These are phyloP conservation scores for Fusarium incarnatum DNA, from an alignment of 2,329 filamentous ascomycete species.

Conservation along the genomic window DNA sequence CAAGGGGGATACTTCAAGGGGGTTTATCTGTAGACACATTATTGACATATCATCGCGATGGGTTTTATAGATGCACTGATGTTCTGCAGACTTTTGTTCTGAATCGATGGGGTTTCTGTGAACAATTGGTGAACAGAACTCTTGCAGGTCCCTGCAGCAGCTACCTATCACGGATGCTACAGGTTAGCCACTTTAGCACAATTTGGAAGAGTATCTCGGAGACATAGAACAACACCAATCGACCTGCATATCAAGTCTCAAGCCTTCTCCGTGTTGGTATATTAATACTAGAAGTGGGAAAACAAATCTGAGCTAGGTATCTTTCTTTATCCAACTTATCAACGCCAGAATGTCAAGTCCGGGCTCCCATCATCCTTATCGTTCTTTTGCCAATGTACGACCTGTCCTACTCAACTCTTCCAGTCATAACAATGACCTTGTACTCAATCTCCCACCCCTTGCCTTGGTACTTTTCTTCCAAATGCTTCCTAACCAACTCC, in stretches of 20 bases:
- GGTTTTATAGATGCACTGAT: too few species aligned
- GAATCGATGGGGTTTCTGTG: neutral
- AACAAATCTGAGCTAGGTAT: neutral
- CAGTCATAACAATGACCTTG: constrained; percentile 44
- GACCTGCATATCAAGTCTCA: neutral
- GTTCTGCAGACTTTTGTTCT: neutral
- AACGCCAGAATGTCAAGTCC: neutral
- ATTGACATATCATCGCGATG: too few species aligned
- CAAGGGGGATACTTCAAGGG: neutral
- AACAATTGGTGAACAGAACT: neutral
- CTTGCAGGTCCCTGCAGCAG: neutral
- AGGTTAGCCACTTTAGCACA: neutral
- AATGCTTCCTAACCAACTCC: constrained; percentile 50
- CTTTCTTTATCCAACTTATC: rapidly evolving
- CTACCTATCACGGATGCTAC: neutral
- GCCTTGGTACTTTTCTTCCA: constrained; percentile 55
- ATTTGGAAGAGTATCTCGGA: too few species aligned
- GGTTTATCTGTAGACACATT: too few species aligned
- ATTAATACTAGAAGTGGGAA: neutral
- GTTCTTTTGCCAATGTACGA: too few species aligned
- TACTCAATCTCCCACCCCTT: constrained; percentile 46
- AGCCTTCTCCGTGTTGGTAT: neutral
- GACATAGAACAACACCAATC: neutral
- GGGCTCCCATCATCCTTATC: too few species aligned
- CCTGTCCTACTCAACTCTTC: constrained; percentile 19